Base-by-base conservation (phyloP, 2,329 filamentous ascomycete genomes). In the Tolypocladium tundrense region DNA sequence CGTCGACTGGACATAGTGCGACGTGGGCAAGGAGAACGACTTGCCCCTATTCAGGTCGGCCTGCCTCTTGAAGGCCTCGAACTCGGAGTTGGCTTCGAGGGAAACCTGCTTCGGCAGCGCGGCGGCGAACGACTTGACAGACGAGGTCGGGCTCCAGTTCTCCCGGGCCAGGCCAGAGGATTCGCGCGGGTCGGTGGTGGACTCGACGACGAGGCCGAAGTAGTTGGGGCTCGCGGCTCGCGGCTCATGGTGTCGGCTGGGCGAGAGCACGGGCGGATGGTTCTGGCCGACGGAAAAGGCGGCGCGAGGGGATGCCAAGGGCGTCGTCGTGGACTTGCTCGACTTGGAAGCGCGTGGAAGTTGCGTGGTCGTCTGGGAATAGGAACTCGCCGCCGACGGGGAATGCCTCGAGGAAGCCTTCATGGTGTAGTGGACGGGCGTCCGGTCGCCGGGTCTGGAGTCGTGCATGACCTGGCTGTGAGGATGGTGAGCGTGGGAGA, bases 31-130 rank as follows among this genome's bases (percentile, higher is more conserved):
- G 40, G 70, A 83, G 43, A 73, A 73, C 0, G 73, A 68, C 53
- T 71, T 76, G 54, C 75, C 72, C 50, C 75, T 73, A 63, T 86
- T 86, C 41, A 82, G 78, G 66, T 92, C 88, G n/a, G 84, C 82
- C 66, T 91, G 87, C 62, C 80, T 84, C 64, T 80, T 81, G 69
- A 95, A 93, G 2, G 88, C 87, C 69, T 93, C 90, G 62, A 88
- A 93, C n/a, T 91, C 87, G 8, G 88, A 83, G 65, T 92, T 91
- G 40, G 87, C 84, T 65, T 93, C 88, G 55, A 90, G 75, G 0
- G 89, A 82, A 8, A 91, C 75, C 62, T 86, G 81, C 61, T 85
- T 85, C 2, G 90, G 88, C 10, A 88, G 81, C 3, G 83, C 81
- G 19, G 86, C 82, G 24, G 80, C 83, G 56, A 88, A 89, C 0